Conservation (phyloP, 1,139 yeast species). For the Yamadazyma diospyri region DNA sequence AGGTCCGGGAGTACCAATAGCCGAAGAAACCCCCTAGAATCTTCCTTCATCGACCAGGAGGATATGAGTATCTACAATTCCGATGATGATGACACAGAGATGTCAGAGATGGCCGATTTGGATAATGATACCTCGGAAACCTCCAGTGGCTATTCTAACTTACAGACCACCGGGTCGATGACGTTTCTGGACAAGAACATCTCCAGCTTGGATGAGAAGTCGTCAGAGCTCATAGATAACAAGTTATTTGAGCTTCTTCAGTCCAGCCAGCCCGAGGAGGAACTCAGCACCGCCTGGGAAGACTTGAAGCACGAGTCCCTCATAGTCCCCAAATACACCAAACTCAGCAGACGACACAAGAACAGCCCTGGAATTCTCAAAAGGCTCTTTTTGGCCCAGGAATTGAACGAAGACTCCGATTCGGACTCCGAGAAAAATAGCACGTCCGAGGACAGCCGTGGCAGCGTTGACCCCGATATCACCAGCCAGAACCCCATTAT, state of each 20-base stretch:
- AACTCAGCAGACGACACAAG: constrained; percentile 42
- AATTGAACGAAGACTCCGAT: constrained; percentile 36
- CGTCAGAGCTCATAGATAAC: constrained; percentile 7
- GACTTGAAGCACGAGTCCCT: constrained; percentile 28
- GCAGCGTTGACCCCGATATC: background rate
- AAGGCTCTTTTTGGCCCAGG: constrained; percentile 77
- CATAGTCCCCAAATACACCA: constrained; percentile 52
- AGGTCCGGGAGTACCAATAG: constrained; percentile 5
- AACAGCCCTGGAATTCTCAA: constrained; percentile 45
- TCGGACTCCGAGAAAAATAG: constrained; percentile 4
- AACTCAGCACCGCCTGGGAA: constrained; percentile 8
- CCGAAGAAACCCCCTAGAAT: constrained; percentile 1
- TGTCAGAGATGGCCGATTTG: constrained; percentile 7
- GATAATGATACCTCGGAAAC: constrained; percentile 11
- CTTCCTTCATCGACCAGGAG: constrained; percentile 9
- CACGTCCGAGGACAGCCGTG: background rate
- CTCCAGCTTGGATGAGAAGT: constrained; percentile 6
- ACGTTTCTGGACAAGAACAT: constrained; percentile 5
- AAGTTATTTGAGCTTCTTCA: constrained; percentile 6
- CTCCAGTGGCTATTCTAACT: constrained; percentile 13
- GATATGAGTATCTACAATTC: constrained; percentile 13
- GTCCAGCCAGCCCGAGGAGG: constrained; percentile 1
- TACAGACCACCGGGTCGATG: constrained; percentile 11
- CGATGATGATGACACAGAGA: constrained; percentile 11
- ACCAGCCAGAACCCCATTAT: constrained; percentile 7